Percentiles rank a stretch among this genome's conserved stretches.
These are phyloP conservation scores for Monascus purpureus DNA, from an alignment of 495 filamentous ascomycete genomes.

Conservation along the genomic window DNA sequence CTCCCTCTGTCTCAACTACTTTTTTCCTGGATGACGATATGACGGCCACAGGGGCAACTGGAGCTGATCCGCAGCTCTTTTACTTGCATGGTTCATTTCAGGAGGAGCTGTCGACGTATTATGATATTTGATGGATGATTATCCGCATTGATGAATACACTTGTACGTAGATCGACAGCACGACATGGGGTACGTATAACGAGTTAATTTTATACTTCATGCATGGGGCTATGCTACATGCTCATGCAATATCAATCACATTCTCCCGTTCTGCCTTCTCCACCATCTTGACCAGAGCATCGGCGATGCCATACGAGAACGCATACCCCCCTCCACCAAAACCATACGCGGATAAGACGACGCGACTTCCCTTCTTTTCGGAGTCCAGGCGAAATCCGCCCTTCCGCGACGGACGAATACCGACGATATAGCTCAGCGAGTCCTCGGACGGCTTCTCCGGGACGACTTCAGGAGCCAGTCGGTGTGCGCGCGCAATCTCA, in stretches of 20 bases:
- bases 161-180: no score
- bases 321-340: slow-evolving; percentile 32
- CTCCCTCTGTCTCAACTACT: slow-evolving; percentile 9
- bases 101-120: slow-evolving; percentile 31
- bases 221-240: no score
- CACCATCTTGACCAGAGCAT: slow-evolving; percentile 28
- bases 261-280: slow-evolving; percentile 19
- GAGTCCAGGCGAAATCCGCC: slow-evolving; percentile 29
- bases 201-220: no score
- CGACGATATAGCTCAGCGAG: slow-evolving; percentile 22
- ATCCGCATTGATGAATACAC: no score
- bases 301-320: slow-evolving; percentile 28
- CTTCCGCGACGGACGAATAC: slow-evolving; percentile 24
- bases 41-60: no score
- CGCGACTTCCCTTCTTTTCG: slow-evolving; percentile 12
- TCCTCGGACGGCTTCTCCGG: slow-evolving; percentile 19
- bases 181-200: no score
- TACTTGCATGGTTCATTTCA: slow-evolving; percentile 34
- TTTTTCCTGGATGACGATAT: no score
- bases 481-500: slow-evolving; percentile 28
- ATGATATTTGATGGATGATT: no score
- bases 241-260: slow-evolving; percentile 17
- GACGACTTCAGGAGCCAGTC: slow-evolving; percentile 25
- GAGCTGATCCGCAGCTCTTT: slow-evolving; percentile 26
- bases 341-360: slow-evolving; percentile 26